A percentile compares a stretch with the other conserved stretches of the same genome.
phyloP scores from a whole-genome alignment of 768 basidiomycete species.

The Austroboletus festivus region DNA sequence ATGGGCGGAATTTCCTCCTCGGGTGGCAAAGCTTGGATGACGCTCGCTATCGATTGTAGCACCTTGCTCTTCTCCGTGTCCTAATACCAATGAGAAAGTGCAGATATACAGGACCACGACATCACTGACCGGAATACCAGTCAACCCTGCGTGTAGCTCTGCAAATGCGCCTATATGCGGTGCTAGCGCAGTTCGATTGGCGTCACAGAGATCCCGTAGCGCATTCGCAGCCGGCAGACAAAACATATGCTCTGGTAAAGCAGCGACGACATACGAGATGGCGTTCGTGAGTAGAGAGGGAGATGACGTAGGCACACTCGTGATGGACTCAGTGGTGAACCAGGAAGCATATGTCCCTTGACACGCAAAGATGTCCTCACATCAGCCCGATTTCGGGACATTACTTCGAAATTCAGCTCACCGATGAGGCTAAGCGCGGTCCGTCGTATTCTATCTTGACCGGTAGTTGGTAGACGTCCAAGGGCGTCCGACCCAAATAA shows the following conservation, averaged over 20 bases:
- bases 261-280: constrained; percentile 66
- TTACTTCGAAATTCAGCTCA: constrained; percentile 31
- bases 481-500: constrained; percentile 76
- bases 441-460: constrained; percentile 62
- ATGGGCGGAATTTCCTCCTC: constrained; percentile 75
- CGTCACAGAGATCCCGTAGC: constrained; percentile 83
- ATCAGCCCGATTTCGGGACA: not conserved
- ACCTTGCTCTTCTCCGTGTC: constrained; percentile 89
- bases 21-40: constrained; percentile 86
- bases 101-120: not conserved
- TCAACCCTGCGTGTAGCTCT: constrained; percentile 74
- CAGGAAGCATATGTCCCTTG: constrained; percentile 75
- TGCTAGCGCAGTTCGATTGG: constrained; percentile 80
- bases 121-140: constrained; percentile 63
- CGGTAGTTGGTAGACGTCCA: constrained; percentile 61
- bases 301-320: constrained; percentile 24
- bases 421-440: constrained; percentile 77
- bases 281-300: constrained; percentile 58
- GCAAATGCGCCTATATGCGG: constrained; percentile 84
- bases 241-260: constrained; percentile 60
- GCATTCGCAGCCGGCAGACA: constrained; percentile 77
- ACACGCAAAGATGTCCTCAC: not conserved
- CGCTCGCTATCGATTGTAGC: constrained; percentile 87
- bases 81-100: constrained; percentile 33
- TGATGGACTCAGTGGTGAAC: constrained; percentile 57